phyloP scores from a whole-genome alignment of 331 rosid genomes.

The Rosa hybrid region DNA sequence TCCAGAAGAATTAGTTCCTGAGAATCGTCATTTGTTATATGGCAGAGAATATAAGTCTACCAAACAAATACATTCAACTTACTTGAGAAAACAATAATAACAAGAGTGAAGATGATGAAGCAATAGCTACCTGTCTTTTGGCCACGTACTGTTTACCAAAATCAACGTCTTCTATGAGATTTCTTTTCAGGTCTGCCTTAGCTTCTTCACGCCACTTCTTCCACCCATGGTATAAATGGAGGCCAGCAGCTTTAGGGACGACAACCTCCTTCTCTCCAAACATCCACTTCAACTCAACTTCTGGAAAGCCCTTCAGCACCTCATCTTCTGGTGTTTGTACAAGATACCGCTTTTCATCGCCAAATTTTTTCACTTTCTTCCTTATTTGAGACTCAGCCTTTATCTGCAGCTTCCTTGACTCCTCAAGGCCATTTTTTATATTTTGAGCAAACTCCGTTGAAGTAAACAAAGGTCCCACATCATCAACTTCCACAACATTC shows the following conservation, averaged over 20 bases:
- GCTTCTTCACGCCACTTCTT: constrained; percentile 92
- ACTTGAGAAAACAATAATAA: not conserved
- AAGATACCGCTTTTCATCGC: constrained; percentile 61
- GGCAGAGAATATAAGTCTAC: constrained; percentile 19
- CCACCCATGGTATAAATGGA: constrained; percentile 89
- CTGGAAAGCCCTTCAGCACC: constrained; percentile 87
- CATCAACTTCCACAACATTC: constrained; percentile 61
- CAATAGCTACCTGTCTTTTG: constrained; percentile 61
- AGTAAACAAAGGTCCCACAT: constrained; percentile 57
- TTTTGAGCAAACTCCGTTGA: constrained; percentile 59
- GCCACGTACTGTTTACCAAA: constrained; percentile 72
- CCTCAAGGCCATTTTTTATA: constrained; percentile 61
- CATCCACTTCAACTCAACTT: constrained; percentile 84
- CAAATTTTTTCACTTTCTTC: constrained; percentile 65
- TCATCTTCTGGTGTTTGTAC: constrained; percentile 70
- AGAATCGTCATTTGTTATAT: constrained; percentile 29
- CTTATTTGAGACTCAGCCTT: constrained; percentile 59
- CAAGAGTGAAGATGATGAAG: constrained; percentile 6
- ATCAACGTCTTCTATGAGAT: constrained; percentile 57
- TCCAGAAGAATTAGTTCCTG: constrained; percentile 87
- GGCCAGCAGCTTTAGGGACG: constrained; percentile 75
- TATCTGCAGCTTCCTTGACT: constrained; percentile 73
- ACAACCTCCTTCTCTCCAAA: constrained; percentile 84
- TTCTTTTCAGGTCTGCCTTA: constrained; percentile 69
- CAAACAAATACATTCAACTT: constrained; percentile 23